Evolutionary conservation across 345 rosid species (phyloP).

Genomic region (Ricinus communis): DNA sequence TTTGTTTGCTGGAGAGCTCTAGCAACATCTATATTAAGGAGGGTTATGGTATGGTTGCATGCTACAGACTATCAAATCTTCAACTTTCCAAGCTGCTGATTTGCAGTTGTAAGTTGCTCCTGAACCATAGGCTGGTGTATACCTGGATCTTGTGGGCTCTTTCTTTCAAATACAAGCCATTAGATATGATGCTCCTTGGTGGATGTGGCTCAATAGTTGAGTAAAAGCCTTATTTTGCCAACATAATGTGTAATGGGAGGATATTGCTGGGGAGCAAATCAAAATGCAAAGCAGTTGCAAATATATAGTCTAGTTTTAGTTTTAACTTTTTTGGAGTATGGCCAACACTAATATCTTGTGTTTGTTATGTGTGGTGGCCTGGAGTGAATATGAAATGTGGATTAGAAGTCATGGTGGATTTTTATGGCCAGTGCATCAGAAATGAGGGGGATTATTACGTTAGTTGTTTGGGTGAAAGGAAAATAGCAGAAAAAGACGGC

Average conservation of each 20-base stretch:
- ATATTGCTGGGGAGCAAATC: neutral
- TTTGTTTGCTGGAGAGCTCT: conserved; percentile 2
- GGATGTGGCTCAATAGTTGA: neutral
- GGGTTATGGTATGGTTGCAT: neutral
- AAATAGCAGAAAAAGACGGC: neutral
- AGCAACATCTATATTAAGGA: conserved; percentile 7
- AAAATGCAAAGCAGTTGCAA: neutral
- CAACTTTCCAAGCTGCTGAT: neutral
- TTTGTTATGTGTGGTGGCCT: neutral
- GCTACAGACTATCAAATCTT: neutral
- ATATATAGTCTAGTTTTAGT: neutral
- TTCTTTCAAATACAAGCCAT: neutral
- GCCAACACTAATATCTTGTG: neutral
- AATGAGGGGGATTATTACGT: neutral
- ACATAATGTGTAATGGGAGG: neutral
- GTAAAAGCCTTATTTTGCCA: neutral
- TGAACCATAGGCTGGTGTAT: neutral
- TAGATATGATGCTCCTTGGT: too few species aligned
- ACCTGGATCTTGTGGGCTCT: neutral
- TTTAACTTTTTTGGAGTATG: neutral
- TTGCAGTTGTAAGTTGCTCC: conserved; percentile 15
- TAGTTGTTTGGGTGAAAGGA: neutral
- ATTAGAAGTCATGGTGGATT: conserved; percentile 4
- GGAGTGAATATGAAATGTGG: neutral
- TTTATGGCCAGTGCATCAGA: neutral